Evolutionary conservation across 768 basidiomycete genomes (phyloP), one percentile per base, ranked within the genome.

Genomic region (Candolleomyces efflorescens): DNA sequence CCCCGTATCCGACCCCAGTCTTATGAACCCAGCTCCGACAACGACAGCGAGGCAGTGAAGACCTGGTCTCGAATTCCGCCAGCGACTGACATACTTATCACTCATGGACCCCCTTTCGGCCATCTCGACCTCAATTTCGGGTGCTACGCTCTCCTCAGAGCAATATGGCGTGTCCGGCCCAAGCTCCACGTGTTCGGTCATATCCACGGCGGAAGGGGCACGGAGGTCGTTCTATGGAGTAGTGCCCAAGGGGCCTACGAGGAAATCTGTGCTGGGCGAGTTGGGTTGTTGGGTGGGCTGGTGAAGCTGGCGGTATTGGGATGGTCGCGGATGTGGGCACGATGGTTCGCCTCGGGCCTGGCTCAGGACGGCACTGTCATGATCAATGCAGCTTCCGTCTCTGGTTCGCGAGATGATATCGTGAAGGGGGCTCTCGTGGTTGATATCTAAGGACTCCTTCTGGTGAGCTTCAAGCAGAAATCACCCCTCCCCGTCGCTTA

Each of bases 141-240:
- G 1, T 77, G 77, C 52, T 43, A 55, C 1, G 68, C 62, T 4
- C 70, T 79, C 23, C 61, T 75, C 24, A 59, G 46, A 1, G 68
- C 65, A 0, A 44, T 77, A 0, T 72, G 73, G 74, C 62, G 63
- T 10, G 61, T 76, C 15, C 64, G 67, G 26, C 79, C 76, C 1
- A 53, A 61, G 51, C 23, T 76, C n/a, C 71, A 75, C 44, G 68
- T 78, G 3, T 78, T 73, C 62, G 76, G 79, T 1, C 78, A 78
- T 52, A 73, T 78, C 5, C 78, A 80, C 41, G 67, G 62, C 12
- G 73, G 55, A 2, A 56, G 73, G 38, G 78, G 76, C 7, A 53
- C 71, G 12, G 69, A 75, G 55, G 23, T 37, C 9, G 58, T 74
- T 10, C 48, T 41, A 17, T 78, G 77, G 77, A 64, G 64, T 39